Percentiles rank a stretch among this genome's conserved stretches.
phyloP scores from a whole-genome alignment of 805 yeast species.

The Pichia californica region DNA sequence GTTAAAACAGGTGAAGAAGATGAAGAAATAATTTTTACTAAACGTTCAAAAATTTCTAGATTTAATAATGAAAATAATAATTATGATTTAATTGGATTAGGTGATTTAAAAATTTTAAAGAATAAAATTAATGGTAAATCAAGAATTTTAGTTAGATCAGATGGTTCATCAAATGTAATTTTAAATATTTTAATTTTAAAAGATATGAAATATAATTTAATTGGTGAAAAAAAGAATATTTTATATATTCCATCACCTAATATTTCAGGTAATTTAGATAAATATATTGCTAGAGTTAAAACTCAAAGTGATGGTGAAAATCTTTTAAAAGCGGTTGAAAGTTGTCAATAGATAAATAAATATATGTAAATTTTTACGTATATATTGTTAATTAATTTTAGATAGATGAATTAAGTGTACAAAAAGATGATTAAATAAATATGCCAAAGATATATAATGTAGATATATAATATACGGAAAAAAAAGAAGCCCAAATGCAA shows the following conservation, averaged over 20 bases:
- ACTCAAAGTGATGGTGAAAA: slow-evolving; percentile 61
- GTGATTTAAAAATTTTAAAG: slow-evolving; percentile 69
- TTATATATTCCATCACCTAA: slow-evolving; percentile 63
- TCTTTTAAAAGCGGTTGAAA: slow-evolving; percentile 31
- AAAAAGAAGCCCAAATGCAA: too few relatives aligned
- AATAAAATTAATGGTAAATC: slow-evolving; percentile 54
- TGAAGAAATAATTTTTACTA: slow-evolving; percentile 57
- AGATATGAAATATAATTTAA: slow-evolving; percentile 51
- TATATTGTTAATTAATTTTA: too few relatives aligned
- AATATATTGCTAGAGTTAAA: slow-evolving; percentile 72
- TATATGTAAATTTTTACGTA: background rate
- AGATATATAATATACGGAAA: too few relatives aligned
- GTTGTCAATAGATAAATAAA: slow-evolving; percentile 15
- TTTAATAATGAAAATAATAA: slow-evolving; percentile 46
- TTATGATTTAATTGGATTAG: slow-evolving; percentile 68
- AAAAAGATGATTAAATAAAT: too few relatives aligned
- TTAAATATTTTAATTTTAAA: slow-evolving; percentile 59
- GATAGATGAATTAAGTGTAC: too few relatives aligned
- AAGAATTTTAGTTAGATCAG: slow-evolving; percentile 78
- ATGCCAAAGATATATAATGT: too few relatives aligned
- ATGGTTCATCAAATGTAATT: slow-evolving; percentile 76
- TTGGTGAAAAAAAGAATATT: slow-evolving; percentile 54
- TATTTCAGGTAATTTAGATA: slow-evolving; percentile 49
- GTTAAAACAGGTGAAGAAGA: slow-evolving; percentile 80
- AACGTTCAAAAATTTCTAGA: slow-evolving; percentile 66